These are phyloP conservation scores for Lasiodiplodia sp. DNA, from an alignment of 2,329 filamentous ascomycete species.

Conservation along the genomic window DNA sequence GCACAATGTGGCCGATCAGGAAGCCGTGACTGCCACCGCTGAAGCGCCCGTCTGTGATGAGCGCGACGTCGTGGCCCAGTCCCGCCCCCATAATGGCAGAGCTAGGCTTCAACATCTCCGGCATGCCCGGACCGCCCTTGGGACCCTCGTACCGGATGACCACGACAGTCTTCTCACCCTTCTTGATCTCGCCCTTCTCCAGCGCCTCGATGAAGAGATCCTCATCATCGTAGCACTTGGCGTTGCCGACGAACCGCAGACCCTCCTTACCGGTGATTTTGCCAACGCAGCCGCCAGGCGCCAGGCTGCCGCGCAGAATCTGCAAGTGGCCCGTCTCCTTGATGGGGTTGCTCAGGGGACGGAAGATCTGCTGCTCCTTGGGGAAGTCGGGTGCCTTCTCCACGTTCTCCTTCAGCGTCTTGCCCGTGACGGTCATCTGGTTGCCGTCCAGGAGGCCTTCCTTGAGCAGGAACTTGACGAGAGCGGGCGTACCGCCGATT, in stretches of 20 bases:
- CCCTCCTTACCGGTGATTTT: conserved; percentile 83
- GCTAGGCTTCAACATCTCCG: conserved; percentile 76
- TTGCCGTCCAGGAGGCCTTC: conserved; percentile 58
- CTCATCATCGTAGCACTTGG: conserved; percentile 74
- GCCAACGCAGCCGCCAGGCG: conserved; percentile 73
- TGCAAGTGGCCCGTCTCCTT: conserved; percentile 76
- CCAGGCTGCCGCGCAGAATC: conserved; percentile 73
- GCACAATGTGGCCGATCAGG: conserved; percentile 86
- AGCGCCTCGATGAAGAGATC: conserved; percentile 73
- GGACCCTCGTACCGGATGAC: conserved; percentile 79
- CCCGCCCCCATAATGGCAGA: conserved; percentile 78
- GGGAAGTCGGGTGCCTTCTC: conserved; percentile 69
- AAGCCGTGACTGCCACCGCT: conserved; percentile 85
- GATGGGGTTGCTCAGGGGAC: conserved; percentile 72
- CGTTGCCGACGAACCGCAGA: conserved; percentile 70
- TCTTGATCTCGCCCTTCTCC: conserved; percentile 72
- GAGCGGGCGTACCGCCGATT: conserved; percentile 58
- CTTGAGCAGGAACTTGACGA: conserved; percentile 59
- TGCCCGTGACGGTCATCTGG: conserved; percentile 59
- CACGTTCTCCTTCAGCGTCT: conserved; percentile 58
- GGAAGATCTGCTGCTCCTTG: conserved; percentile 73
- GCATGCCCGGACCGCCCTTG: conserved; percentile 78
- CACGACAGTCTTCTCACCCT: conserved; percentile 78
- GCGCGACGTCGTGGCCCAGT: conserved; percentile 74
- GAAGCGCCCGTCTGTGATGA: conserved; percentile 79